Percentiles rank a stretch among this genome's conserved stretches.
Conservation (phyloP, 208 protist species). For the Trypanosoma cruzi region DNA sequence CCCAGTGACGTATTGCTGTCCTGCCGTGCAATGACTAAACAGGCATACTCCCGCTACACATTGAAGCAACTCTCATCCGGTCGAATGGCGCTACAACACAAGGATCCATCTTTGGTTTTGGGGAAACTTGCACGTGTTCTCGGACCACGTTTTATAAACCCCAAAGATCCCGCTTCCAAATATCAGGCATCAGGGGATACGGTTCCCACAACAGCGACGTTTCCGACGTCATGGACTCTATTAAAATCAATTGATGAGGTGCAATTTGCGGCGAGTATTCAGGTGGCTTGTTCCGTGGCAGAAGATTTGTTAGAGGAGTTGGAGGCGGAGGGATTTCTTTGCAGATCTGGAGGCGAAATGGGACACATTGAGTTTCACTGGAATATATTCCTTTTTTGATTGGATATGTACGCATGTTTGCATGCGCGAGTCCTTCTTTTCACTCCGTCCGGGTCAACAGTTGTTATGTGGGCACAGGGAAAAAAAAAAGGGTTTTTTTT, state of each 20-base stretch:
- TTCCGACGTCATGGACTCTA: constrained; percentile 33
- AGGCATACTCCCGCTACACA: constrained; percentile 41
- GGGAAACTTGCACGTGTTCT: constrained; percentile 46
- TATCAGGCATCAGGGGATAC: neutral
- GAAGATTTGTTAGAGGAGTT: constrained; percentile 61
- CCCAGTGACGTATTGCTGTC: constrained; percentile 75
- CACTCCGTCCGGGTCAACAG: neutral
- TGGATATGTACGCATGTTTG: neutral
- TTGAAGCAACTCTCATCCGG: constrained; percentile 73
- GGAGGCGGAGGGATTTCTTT: constrained; percentile 59
- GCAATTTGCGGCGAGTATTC: constrained; percentile 55
- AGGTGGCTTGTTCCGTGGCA: constrained; percentile 55
- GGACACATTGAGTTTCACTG: constrained; percentile 72
- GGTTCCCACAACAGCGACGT: constrained; percentile 33
- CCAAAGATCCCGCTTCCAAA: neutral
- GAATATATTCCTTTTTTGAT: constrained; percentile 86
- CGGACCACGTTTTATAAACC: constrained; percentile 52
- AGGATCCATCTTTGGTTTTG: constrained; percentile 61
- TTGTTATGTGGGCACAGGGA: neutral
- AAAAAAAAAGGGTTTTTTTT: neutral
- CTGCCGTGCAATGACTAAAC: constrained; percentile 52
- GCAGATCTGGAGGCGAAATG: constrained; percentile 69
- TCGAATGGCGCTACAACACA: constrained; percentile 66
- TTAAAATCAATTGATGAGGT: constrained; percentile 68
- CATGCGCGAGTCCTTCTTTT: neutral